A percentile compares a stretch with the other conserved stretches of the same genome.
phyloP scores from a whole-genome alignment of 2,329 filamentous ascomycete genomes.

The Apiospora koreana region DNA sequence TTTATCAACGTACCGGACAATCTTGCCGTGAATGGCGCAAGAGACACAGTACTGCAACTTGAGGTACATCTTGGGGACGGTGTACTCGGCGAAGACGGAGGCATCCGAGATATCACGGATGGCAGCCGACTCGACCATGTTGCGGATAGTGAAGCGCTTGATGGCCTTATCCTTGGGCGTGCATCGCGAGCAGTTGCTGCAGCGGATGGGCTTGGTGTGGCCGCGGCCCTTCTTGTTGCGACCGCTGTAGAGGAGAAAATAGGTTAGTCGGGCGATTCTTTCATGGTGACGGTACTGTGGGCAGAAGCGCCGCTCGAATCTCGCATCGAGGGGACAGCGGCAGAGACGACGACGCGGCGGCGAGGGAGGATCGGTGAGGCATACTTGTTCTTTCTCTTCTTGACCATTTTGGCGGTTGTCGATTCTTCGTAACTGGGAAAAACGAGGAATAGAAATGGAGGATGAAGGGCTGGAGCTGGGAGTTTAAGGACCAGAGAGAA shows the following conservation, averaged over 20 bases:
- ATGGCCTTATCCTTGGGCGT: conserved; percentile 99
- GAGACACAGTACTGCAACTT: conserved; percentile 99
- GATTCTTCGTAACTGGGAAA: conserved; percentile 11
- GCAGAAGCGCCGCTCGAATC: conserved; percentile 6
- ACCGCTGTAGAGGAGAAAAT: conserved; percentile 61
- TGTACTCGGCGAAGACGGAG: conserved; percentile 99
- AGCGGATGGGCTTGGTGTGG: conserved; percentile 98
- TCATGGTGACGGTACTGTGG: not conserved
- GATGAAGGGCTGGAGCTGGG: not conserved
- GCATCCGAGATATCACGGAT: conserved; percentile 99
- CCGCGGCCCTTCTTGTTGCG: conserved; percentile 99
- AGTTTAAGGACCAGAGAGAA: conserved; percentile 10
- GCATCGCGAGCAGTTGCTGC: conserved; percentile 75
- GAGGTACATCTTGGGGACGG: conserved; percentile 99
- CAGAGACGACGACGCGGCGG: conserved; percentile 1
- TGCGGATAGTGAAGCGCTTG: conserved; percentile 99
- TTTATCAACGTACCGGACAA: conserved; percentile 88
- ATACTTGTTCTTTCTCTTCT: conserved; percentile 72
- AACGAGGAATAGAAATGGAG: conserved; percentile 1
- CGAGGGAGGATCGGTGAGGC: conserved; percentile 20
- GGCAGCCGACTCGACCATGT: conserved; percentile 99
- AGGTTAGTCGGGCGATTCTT: conserved; percentile 22
- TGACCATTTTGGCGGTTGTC: conserved; percentile 64
- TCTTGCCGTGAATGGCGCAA: conserved; percentile 99
- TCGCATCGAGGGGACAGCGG: not conserved